Evolutionary conservation across 2,329 filamentous ascomycete genomes (phyloP), one percentile per base, ranked within the genome.

Genomic region (Hypoxylon sp.): DNA sequence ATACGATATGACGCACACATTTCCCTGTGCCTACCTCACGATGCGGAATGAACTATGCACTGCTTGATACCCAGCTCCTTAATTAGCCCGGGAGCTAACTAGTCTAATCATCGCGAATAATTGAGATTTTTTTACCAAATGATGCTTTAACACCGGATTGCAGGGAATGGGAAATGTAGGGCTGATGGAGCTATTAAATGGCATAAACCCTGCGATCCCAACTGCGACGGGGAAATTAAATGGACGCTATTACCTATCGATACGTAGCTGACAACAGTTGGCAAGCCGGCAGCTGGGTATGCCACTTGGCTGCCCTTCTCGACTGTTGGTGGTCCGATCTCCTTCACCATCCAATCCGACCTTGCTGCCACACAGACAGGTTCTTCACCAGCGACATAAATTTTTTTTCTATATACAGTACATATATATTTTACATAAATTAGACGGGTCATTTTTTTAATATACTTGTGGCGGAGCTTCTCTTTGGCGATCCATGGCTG

Each of bases 401-500:
- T 20, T 25, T 57, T 51, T 20, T 48, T 10, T 17, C n/a, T 49
- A 37, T 62, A 59, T 59, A 48, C 25, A 1, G 25, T 20, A 25
- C 5, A 42, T 17, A 20, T 8, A n/a, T 42, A 44, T 44, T 44
- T 22, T 22, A 44, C 17, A 44, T 44, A 22, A 11, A 44, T 7
- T 44, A 2, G 14, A 1, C 17, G 4, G 14, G 2, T 55, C 8
- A 1, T n/a, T 30, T 6, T 51, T 33, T 40, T 10, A 17, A n/a
- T 49, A 37, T 62, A 62, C 53, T 25, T 35, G 3, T 2, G 27
- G n/a, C 14, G 8, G 14, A 30, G 8, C 17, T 40, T 11, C 25
- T 13, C 53, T 58, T 35, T 17, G 37, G 60, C 59, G 37, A 30
- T 55, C 57, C 48, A 75, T 76, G 75, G 51, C 75, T 40, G 73